phyloP scores from a whole-genome alignment of 768 basidiomycete genomes.

The Serendipita sp. region DNA sequence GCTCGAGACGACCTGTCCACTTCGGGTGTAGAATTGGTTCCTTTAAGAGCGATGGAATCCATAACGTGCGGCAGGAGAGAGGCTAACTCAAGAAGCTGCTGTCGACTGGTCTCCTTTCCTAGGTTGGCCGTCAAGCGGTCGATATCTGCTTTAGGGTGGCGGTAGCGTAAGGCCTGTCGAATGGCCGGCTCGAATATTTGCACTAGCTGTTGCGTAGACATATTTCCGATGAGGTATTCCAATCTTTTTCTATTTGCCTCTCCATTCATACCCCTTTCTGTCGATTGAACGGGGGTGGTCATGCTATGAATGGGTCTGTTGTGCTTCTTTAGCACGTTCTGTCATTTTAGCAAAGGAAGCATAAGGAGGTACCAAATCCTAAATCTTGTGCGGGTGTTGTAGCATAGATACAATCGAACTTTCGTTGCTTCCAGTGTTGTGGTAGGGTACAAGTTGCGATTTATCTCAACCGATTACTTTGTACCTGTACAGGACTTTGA shows the following conservation, averaged over 20 bases:
- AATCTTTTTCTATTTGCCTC: neutral
- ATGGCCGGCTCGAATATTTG: neutral
- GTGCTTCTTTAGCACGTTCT: neutral
- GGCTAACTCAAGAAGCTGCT: neutral
- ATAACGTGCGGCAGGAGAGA: neutral
- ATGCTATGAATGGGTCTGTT: neutral
- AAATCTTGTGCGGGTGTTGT: no score
- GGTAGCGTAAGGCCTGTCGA: neutral
- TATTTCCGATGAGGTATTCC: neutral
- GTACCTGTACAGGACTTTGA: neutral
- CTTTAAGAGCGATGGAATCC: neutral
- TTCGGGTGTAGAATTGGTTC: neutral
- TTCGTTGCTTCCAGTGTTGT: no score
- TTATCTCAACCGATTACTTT: neutral
- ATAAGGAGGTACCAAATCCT: no score
- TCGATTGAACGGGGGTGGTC: neutral
- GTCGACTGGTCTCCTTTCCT: neutral
- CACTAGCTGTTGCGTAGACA: neutral
- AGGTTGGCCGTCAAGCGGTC: neutral
- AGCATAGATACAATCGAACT: no score
- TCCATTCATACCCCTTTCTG: neutral
- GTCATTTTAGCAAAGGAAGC: no score
- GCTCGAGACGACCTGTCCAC: no score
- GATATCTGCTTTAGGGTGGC: neutral
- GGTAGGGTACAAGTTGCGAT: neutral